phyloP scores from a whole-genome alignment of 164 flowering plant genomes.

The Magnolia kwangsiensis region DNA sequence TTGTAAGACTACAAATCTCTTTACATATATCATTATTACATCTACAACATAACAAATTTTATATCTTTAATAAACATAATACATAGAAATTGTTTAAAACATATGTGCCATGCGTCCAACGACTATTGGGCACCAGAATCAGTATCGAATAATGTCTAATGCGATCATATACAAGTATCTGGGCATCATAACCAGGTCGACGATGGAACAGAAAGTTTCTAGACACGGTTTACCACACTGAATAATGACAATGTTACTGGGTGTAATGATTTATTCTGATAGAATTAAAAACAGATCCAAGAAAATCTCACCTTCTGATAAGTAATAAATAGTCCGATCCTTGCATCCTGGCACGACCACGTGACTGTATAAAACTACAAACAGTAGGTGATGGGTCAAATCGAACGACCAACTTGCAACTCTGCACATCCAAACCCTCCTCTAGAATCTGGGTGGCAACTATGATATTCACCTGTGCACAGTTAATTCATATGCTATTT shows the following conservation, averaged over 20 bases:
- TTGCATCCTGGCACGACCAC: conserved; percentile 89
- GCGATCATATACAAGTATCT: too few species aligned
- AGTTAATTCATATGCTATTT: not conserved
- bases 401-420: conserved; percentile 88
- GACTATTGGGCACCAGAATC: too few species aligned
- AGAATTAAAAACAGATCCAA: not conserved
- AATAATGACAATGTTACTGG: not conserved
- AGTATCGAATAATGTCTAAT: too few species aligned
- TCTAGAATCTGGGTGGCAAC: conserved; percentile 94
- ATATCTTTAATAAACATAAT: too few species aligned
- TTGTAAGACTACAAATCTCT: too few species aligned
- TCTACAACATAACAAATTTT: too few species aligned
- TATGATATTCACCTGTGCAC: conserved; percentile 68
- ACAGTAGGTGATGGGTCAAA: conserved; percentile 74
- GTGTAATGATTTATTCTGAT: not conserved
- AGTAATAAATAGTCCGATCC: conserved; percentile 73
- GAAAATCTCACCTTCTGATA: conserved; percentile 48
- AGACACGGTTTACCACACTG: not conserved
- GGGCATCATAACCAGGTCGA: too few species aligned
- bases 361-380: conserved; percentile 87
- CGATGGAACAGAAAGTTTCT: too few species aligned
- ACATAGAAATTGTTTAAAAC: too few species aligned
- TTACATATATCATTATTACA: too few species aligned
- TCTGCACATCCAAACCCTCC: conserved; percentile 93
- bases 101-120: too few species aligned